Evolutionary conservation across 2,329 filamentous ascomycete genomes (phyloP), one percentile per base, ranked within the genome.

Genomic region (Aspergillus chevalieri): DNA sequence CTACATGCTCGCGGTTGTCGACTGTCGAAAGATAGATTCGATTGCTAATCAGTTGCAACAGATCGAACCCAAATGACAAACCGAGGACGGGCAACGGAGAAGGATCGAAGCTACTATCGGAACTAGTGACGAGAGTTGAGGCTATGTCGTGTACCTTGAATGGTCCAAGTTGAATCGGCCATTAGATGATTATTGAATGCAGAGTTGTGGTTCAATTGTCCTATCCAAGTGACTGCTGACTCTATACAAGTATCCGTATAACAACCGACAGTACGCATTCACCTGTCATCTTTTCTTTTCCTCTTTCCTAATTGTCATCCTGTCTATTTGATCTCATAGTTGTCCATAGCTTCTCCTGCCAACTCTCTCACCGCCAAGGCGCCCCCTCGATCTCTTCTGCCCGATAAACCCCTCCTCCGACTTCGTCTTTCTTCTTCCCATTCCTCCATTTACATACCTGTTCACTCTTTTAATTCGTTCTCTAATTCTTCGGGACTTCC

Each of bases 381-480:
- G 24, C 30, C 47, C 34, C 46, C 12, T 42, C 22, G 46, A 28
- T 47, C 46, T 30, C 38, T 50, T 36, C 50, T 42, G 30, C 39
- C 38, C 52, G 56, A 57, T 59, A 53, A 61, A 58, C 59, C 54
- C 59, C 53, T 59, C 58, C 52, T 52, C 54, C 55, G 52, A 57
- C 44, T 46, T 47, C 47, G 19, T 48, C 34, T 44, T 49, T 41
- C 39, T 47, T 41, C 49, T 49, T 19, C 33, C 26, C 26, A 34
- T 44, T 22, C 47, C 30, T 45, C 41, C 38, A 24, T 42, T 42
- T 36, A 44, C 41, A 33, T 45, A 46, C 36, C n/a, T 46, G n/a
- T 24, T 22, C 43, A 19, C 47, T 41, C 21, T 46, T 34, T 42
- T 38, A 34, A 24, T 34, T 24, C 44, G 26, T 34, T 42, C 22